Base-by-base conservation (phyloP, 352 stramenopile species). In the Phytopythium sindhum region DNA sequence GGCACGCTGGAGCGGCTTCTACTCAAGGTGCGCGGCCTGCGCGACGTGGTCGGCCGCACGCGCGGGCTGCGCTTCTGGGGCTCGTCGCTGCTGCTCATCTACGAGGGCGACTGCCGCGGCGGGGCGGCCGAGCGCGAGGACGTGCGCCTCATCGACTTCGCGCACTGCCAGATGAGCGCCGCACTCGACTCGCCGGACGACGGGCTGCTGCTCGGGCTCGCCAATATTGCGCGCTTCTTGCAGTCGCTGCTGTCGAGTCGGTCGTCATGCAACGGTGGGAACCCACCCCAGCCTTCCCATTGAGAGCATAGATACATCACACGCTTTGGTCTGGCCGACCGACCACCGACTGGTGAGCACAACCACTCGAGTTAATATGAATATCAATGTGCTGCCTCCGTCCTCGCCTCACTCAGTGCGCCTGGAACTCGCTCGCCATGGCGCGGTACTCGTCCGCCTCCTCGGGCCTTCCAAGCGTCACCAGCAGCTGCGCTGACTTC, bases 71-170 rank as follows among this genome's bases (percentile, higher is more conserved):
- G 84, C 15, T 93, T 89, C 67, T 93, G 83, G 81, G 82, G 82
- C 12, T 73, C 82, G 9, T 93, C 84, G 4, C 70, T 93, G 47
- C 69, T 93, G 31, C 60, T 93, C 12, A 82, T 90, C 60, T 90
- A 91, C 69, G 84, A 93, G 65, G 84, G 84, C 29, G 84, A 91
- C 45, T 63, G 70, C 48, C 72, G 61, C 4, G 61, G 65, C 29
- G 69, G 53, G 17, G 37, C 58, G 1, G 45, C 57, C 47, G 52
- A 51, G 1, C 70, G 62, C 21, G 70, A 71, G 29, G 80, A 89
- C 61, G 75, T 90, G 41, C 80, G 81, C 42, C 67, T 93, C 24
- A 91, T 93, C 37, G 82, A 93, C 70, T 91, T 93, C 67, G 84
- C 82, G 39, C 84, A 93, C 51, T 86, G 84, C 60, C 80, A 93